A percentile compares a stretch with the other conserved stretches of the same genome.
phyloP scores from a whole-genome alignment of 169 alveolate species.

The Cryptosporidium andersoni region DNA sequence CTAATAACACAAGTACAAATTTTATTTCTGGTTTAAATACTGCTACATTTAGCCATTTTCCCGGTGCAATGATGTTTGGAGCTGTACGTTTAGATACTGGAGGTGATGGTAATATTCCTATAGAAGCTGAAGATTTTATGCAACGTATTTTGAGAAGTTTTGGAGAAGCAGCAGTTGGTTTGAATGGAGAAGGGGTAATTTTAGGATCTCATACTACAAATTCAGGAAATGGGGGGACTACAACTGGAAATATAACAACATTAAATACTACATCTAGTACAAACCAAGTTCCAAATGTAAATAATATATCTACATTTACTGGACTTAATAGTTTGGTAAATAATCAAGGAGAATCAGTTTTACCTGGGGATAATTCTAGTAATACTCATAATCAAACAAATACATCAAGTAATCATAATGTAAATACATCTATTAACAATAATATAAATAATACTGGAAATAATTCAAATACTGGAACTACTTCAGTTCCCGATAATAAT shows the following conservation, averaged over 20 bases:
- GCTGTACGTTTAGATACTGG: conserved; percentile 32
- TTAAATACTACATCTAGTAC: not conserved
- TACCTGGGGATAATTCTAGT: not conserved
- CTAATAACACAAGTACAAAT: too few relatives aligned
- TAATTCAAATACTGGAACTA: not conserved
- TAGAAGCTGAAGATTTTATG: conserved; percentile 64
- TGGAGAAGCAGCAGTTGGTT: conserved; percentile 33
- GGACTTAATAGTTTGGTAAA: conserved; percentile 4
- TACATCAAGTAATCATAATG: not conserved
- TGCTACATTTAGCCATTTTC: conserved; percentile 33
- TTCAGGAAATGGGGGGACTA: not conserved
- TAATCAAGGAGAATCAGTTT: not conserved
- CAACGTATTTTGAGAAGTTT: conserved; percentile 61
- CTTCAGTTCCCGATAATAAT: conserved; percentile 7
- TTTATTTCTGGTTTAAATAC: conserved; percentile 6
- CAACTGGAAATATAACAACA: not conserved
- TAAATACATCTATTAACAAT: not conserved
- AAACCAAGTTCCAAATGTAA: conserved; percentile 10
- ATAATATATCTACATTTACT: conserved; percentile 1
- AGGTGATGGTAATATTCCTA: conserved; percentile 8
- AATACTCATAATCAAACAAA: not conserved
- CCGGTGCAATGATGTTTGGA: conserved; percentile 72
- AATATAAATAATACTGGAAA: not conserved
- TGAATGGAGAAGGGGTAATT: not conserved
- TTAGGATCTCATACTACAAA: not conserved